phyloP scores from a whole-genome alignment of 257 asterid species.

The Salvia hispanica region DNA sequence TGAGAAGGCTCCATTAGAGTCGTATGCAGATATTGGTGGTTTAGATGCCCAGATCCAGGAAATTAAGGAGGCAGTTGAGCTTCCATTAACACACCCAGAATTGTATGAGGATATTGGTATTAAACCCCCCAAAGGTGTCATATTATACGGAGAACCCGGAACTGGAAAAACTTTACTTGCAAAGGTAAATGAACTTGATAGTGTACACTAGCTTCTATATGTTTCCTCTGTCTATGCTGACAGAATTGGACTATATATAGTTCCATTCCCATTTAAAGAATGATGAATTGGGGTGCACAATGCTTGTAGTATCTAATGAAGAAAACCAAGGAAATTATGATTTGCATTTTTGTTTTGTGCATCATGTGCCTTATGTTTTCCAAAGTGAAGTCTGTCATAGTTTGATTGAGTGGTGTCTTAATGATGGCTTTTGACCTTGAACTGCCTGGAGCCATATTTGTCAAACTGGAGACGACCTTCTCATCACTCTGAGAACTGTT shows the following conservation, averaged over 20 bases:
- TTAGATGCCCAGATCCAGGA: conserved; percentile 55
- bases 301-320: not conserved
- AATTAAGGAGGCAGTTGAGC: conserved; percentile 61
- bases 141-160: conserved; percentile 92
- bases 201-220: not conserved
- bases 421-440: conserved; percentile 1
- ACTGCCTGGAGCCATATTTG: conserved; percentile 8
- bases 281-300: not conserved
- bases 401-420: conserved; percentile 7
- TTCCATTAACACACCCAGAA: conserved; percentile 51
- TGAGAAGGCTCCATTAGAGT: conserved; percentile 95
- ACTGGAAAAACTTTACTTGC: conserved; percentile 98
- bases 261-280: not conserved
- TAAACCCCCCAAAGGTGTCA: conserved; percentile 89
- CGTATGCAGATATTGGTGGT: conserved; percentile 72
- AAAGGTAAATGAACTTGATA: conserved; percentile 53
- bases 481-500: not conserved
- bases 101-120: conserved; percentile 76
- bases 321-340: not conserved
- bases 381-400: conserved; percentile 10
- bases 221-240: conserved; percentile 13
- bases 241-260: not conserved
- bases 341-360: not conserved
- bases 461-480: conserved; percentile 6
- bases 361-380: not conserved